Evolutionary conservation across 2,329 filamentous ascomycete species (phyloP).

Genomic region (Biscogniauxia mediterranea): DNA sequence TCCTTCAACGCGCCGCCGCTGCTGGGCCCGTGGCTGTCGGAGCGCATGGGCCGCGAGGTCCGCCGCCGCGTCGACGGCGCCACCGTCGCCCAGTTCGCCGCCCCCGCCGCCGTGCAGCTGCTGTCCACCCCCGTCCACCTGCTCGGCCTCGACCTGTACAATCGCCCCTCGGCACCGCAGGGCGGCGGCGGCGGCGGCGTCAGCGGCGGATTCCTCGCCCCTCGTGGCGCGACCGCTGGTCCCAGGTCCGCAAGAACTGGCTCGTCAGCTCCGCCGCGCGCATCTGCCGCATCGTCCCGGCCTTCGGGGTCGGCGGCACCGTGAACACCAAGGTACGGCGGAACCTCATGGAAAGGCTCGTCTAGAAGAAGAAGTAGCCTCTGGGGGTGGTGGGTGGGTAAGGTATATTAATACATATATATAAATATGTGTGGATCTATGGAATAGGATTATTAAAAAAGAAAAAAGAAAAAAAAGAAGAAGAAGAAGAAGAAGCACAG

Average conservation of each 20-base stretch:
- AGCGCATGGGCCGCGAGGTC: constrained; percentile 52
- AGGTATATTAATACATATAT: neutral
- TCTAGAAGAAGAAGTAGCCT: constrained; percentile 14
- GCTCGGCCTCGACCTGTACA: constrained; percentile 83
- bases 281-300: constrained; percentile 82
- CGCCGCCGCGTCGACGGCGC: constrained; percentile 50
- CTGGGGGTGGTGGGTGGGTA: no score
- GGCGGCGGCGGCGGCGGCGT: constrained; percentile 3
- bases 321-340: constrained; percentile 73
- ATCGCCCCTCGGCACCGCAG: constrained; percentile 48
- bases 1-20: constrained; percentile 86
- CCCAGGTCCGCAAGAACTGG: constrained; percentile 73
- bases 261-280: constrained; percentile 69
- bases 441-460: no score
- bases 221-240: constrained; percentile 59
- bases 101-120: constrained; percentile 76
- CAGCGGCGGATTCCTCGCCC: neutral
- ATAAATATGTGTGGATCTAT: neutral
- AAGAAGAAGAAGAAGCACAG: no score
- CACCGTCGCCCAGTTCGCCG: constrained; percentile 73
- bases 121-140: constrained; percentile 81
- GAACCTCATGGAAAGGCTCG: constrained; percentile 63
- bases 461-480: no score
- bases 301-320: constrained; percentile 85
- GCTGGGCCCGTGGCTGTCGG: constrained; percentile 66